These are phyloP conservation scores for Sphaerulina musiva DNA, from an alignment of 2,329 filamentous ascomycete genomes.

Conservation along the genomic window DNA sequence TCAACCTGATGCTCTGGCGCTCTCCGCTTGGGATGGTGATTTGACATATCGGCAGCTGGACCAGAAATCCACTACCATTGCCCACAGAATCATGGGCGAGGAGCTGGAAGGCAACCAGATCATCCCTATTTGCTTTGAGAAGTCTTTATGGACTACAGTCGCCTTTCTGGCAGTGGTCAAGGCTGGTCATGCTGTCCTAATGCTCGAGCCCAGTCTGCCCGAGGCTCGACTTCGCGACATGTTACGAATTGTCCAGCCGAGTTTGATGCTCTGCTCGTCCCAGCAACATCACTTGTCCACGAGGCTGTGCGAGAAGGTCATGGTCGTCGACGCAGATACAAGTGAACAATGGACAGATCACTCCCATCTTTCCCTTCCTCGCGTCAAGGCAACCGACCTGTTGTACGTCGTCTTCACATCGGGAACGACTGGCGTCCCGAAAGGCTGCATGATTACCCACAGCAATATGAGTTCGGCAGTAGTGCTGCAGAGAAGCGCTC, in stretches of 20 bases:
- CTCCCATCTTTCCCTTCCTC: not conserved
- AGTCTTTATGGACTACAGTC: constrained; percentile 27
- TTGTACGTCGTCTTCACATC: constrained; percentile 18
- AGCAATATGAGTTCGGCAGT: constrained; percentile 8
- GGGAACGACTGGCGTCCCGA: constrained; percentile 47
- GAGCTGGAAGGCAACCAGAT: constrained; percentile 8
- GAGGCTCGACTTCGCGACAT: constrained; percentile 27
- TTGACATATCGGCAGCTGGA: constrained; percentile 26
- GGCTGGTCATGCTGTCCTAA: constrained; percentile 27
- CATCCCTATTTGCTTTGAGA: constrained; percentile 28
- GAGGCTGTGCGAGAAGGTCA: not conserved
- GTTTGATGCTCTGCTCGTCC: constrained; percentile 9
- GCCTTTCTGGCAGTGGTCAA: constrained; percentile 28
- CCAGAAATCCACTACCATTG: not conserved
- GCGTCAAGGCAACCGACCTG: not conserved
- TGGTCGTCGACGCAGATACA: not conserved
- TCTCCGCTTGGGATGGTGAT: constrained; percentile 28
- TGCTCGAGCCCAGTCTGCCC: constrained; percentile 16
- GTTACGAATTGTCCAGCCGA: constrained; percentile 23
- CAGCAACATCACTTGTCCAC: not conserved
- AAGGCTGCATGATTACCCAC: constrained; percentile 13
- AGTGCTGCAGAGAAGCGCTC: not conserved
- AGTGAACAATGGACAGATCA: not conserved
- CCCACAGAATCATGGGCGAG: not conserved
- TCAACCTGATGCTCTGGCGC: constrained; percentile 1